These are phyloP conservation scores for Phytomonas sp. DNA, from an alignment of 208 protist genomes.

Conservation along the genomic window DNA sequence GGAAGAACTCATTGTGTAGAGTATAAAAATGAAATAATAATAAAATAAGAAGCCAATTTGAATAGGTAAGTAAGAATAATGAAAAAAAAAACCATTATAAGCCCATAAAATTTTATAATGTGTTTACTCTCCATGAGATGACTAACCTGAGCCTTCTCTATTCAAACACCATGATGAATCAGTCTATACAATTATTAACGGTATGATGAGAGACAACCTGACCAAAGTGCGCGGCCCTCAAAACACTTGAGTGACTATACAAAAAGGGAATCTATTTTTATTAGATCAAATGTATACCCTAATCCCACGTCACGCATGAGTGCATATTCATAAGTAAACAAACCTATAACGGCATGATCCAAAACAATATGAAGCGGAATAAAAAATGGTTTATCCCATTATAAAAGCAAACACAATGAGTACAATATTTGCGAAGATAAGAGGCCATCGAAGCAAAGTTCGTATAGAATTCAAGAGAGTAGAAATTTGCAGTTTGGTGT, in stretches of 20 bases:
- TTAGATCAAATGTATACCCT: not conserved
- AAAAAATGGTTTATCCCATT: constrained; percentile 34
- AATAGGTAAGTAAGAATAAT: constrained; percentile 15
- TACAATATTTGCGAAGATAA: constrained; percentile 67
- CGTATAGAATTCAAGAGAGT: constrained; percentile 64
- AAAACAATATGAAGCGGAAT: constrained; percentile 12
- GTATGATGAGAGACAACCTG: too few species aligned
- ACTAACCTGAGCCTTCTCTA: too few species aligned
- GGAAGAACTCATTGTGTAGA: not conserved
- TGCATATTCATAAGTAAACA: not conserved
- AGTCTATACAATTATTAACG: too few species aligned
- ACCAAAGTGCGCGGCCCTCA: too few species aligned
- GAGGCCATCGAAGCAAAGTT: constrained; percentile 63
- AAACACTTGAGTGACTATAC: too few species aligned
- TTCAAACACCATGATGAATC: too few species aligned
- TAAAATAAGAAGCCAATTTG: constrained; percentile 5
- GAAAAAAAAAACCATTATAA: constrained; percentile 8
- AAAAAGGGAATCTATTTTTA: too few species aligned
- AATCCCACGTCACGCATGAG: not conserved
- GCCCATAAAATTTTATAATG: constrained; percentile 3
- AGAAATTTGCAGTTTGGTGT: constrained; percentile 37
- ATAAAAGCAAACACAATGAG: constrained; percentile 62
- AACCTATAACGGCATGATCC: constrained; percentile 12
- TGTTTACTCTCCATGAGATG: too few species aligned
- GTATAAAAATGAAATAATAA: constrained; percentile 1